phyloP scores from a whole-genome alignment of 176 grass and related monocot genomes.

The Areca catechu region DNA sequence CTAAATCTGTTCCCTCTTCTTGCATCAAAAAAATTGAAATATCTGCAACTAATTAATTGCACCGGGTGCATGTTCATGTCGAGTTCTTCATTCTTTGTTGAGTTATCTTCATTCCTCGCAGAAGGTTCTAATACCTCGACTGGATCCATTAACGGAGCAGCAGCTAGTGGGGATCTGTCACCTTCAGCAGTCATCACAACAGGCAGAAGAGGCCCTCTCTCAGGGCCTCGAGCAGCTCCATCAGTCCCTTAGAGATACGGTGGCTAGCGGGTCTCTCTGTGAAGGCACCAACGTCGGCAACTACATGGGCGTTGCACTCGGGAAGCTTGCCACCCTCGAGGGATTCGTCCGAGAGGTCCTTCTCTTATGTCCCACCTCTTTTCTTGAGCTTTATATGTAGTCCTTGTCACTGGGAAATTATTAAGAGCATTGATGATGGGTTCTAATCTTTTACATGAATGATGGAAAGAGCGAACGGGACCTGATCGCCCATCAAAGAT shows the following conservation, averaged over 20 bases:
- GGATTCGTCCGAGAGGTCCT: conserved; percentile 81
- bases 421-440: too few species aligned
- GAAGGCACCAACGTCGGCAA: conserved; percentile 31
- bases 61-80: too few species aligned
- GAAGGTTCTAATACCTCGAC: conserved; percentile 54
- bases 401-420: too few species aligned
- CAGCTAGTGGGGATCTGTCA: conserved; percentile 64
- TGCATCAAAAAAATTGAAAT: too few species aligned
- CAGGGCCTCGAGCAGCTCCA: conserved; percentile 83
- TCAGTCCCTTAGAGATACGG: conserved; percentile 51
- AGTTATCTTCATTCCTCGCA: neutral
- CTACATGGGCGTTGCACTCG: conserved; percentile 76
- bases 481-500: too few species aligned
- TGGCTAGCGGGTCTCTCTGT: conserved; percentile 38
- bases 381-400: too few species aligned
- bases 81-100: too few species aligned
- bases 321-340: conserved; percentile 77
- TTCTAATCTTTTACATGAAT: too few species aligned
- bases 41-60: too few species aligned
- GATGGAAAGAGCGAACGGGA: too few species aligned
- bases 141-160: conserved; percentile 84
- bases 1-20: neutral
- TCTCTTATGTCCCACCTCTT: too few species aligned
- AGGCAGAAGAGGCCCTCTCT: conserved; percentile 89
- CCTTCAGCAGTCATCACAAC: conserved; percentile 75